Conservation (phyloP, 2,329 filamentous ascomycete genomes). For the Didymella pomorum region DNA sequence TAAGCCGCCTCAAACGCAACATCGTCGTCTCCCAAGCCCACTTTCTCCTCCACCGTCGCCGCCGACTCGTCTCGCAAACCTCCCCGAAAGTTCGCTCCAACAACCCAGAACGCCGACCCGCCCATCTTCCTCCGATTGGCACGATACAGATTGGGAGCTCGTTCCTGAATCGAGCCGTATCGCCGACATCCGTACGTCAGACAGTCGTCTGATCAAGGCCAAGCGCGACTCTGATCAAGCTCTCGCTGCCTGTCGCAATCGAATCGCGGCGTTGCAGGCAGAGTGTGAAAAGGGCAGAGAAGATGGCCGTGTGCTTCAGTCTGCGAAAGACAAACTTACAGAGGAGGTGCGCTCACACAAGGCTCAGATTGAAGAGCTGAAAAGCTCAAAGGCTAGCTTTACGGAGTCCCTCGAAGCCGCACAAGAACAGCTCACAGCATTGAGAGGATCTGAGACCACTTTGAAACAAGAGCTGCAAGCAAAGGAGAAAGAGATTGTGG, state of each 20-base stretch:
- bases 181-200: conserved; percentile 41
- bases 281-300: conserved; percentile 42
- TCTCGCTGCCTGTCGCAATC: conserved; percentile 44
- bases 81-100: conserved; percentile 24
- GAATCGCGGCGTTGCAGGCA: conserved; percentile 45
- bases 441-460: conserved; percentile 28
- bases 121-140: conserved; percentile 34
- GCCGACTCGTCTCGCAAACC: conserved; percentile 33
- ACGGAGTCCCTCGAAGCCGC: conserved; percentile 36
- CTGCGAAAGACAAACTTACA: conserved; percentile 32
- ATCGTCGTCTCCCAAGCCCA: conserved; percentile 33
- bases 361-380: conserved; percentile 38
- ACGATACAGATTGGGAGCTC: conserved; percentile 33
- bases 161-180: conserved; percentile 2
- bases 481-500: conserved; percentile 39
- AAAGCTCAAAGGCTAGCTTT: conserved; percentile 36
- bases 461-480: conserved; percentile 35
- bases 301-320: conserved; percentile 28
- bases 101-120: conserved; percentile 37
- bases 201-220: conserved; percentile 47
- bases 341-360: conserved; percentile 42
- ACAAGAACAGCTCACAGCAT: conserved; percentile 31
- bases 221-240: conserved; percentile 50
- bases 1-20: conserved; percentile 29
- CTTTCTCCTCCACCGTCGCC: conserved; percentile 48